Conservation (phyloP, 371 early-diverging fungal species). For the Lichtheimia hyalospora region DNA sequence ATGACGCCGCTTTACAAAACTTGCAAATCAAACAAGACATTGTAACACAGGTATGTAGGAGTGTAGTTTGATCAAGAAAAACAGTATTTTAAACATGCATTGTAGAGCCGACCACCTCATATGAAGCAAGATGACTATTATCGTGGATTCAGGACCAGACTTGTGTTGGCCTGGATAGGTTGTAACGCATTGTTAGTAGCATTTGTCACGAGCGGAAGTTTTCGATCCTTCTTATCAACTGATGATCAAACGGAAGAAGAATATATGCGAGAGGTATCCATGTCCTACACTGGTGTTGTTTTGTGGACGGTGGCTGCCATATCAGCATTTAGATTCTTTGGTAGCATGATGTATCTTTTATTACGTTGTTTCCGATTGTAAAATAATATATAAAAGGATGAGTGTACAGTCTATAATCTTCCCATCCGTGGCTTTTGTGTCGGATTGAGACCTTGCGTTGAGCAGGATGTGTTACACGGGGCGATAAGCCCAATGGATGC, state of each 20-base stretch:
- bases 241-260: slow-evolving; percentile 16
- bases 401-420: no score
- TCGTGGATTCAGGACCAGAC: slow-evolving; percentile 78
- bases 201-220: slow-evolving; percentile 55
- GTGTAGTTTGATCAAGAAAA: neutral
- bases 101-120: slow-evolving; percentile 66
- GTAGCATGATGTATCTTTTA: slow-evolving; percentile 55
- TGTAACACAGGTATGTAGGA: slow-evolving; percentile 21
- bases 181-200: slow-evolving; percentile 82
- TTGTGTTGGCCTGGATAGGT: slow-evolving; percentile 84
- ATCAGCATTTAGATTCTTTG: slow-evolving; percentile 76
- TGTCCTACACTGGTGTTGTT: slow-evolving; percentile 74
- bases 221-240: slow-evolving; percentile 36
- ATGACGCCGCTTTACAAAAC: slow-evolving; percentile 67
- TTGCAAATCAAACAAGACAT: slow-evolving; percentile 50
- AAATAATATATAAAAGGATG: no score
- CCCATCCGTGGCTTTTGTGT: no score
- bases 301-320: slow-evolving; percentile 85
- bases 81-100: slow-evolving; percentile 9
- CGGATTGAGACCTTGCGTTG: no score
- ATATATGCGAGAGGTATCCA: slow-evolving; percentile 16
- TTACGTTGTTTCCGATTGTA: slow-evolving; percentile 21
- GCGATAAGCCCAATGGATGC: no score
- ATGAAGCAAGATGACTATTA: slow-evolving; percentile 88
- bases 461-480: no score